A percentile compares a stretch with the other conserved stretches of the same genome.
phyloP scores from a whole-genome alignment of 345 rosid genomes.

The Mercurialis annua region DNA sequence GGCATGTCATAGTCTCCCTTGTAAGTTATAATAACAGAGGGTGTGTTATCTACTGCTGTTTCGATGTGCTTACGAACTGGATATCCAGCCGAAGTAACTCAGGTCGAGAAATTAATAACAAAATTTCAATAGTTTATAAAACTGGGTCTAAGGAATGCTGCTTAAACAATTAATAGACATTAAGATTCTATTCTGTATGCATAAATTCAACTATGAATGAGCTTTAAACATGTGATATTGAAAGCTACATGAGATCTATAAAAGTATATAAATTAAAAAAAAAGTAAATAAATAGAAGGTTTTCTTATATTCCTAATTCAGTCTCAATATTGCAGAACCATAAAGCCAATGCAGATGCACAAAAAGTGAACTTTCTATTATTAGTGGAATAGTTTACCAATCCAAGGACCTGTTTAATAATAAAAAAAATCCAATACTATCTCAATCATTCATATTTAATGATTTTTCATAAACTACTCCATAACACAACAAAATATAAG shows the following conservation, averaged over 20 bases:
- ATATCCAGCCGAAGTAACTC: constrained; percentile 73
- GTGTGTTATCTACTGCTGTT: constrained; percentile 59
- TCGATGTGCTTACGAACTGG: constrained; percentile 88
- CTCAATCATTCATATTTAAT: too few species aligned
- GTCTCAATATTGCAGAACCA: neutral
- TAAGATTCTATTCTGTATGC: neutral
- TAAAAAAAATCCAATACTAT: too few species aligned
- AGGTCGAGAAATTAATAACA: neutral
- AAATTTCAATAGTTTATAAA: neutral
- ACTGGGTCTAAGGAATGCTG: neutral
- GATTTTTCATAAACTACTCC: too few species aligned
- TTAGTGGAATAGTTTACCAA: too few species aligned
- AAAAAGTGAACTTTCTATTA: too few species aligned
- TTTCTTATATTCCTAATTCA: neutral
- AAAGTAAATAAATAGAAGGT: neutral
- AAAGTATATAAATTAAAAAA: neutral
- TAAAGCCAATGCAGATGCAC: too few species aligned
- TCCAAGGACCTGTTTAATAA: too few species aligned
- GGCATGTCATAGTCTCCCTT: constrained; percentile 97
- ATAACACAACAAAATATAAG: too few species aligned
- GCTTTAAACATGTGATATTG: too few species aligned
- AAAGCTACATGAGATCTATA: neutral
- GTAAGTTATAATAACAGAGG: constrained; percentile 63
- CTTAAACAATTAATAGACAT: neutral
- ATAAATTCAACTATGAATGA: neutral